Evolutionary conservation across 106 monocot species (phyloP).

Genomic region (Gastrodia elata): DNA sequence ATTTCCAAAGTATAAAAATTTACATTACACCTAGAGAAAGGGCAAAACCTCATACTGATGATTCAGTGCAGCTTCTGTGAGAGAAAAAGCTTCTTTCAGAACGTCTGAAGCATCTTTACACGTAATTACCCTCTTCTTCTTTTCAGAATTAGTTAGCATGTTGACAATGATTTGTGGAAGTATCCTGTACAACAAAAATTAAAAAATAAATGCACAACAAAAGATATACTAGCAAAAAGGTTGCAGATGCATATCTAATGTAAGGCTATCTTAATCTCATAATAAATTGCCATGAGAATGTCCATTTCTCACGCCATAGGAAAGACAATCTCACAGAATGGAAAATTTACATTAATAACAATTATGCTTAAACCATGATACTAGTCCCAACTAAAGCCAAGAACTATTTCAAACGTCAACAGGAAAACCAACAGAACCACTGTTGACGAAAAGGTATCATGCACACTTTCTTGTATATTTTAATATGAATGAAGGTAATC

Average conservation of each 20-base stretch:
- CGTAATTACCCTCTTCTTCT: constrained; percentile 44
- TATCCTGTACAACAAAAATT: constrained; percentile 29
- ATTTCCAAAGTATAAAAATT: background rate
- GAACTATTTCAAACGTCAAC: background rate
- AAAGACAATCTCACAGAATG: background rate
- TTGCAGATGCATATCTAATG: constrained; percentile 3
- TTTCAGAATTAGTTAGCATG: constrained; percentile 48
- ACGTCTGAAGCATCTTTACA: constrained; percentile 75
- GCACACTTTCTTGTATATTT: background rate
- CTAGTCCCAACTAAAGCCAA: too few relatives aligned
- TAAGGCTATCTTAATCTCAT: background rate
- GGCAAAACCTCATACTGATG: constrained; percentile 86
- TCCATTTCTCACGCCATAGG: background rate
- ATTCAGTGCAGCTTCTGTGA: constrained; percentile 76
- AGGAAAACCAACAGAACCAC: background rate
- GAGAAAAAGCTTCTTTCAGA: constrained; percentile 61
- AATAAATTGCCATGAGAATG: background rate
- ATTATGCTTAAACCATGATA: too few relatives aligned
- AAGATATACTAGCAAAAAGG: background rate
- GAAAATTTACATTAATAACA: too few relatives aligned
- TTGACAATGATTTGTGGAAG: constrained; percentile 48
- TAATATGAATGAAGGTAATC: background rate
- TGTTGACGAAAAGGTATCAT: background rate
- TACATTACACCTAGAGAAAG: constrained; percentile 11
- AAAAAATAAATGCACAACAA: background rate